phyloP scores from a whole-genome alignment of 225 moss, liverwort and hornwort genomes.

The Ulota crispa region DNA sequence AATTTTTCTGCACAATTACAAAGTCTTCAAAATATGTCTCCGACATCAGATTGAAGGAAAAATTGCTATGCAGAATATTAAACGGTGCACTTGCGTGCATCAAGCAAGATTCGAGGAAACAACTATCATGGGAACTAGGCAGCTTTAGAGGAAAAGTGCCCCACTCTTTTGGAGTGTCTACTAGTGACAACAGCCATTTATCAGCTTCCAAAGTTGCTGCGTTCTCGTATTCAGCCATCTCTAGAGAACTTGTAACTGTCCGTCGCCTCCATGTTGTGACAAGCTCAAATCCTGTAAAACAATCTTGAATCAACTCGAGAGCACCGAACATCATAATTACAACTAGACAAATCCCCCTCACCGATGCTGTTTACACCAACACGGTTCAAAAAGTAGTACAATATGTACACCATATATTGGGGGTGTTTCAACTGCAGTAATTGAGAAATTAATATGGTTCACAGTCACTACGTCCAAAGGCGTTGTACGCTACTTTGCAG shows the following conservation, averaged over 20 bases:
- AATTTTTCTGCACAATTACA: constrained; percentile 52
- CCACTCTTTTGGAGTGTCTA: constrained; percentile 64
- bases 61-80: not conserved
- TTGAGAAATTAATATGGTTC: not conserved
- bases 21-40: constrained; percentile 15
- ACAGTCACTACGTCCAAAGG: not conserved
- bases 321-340: constrained; percentile 10
- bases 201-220: constrained; percentile 82
- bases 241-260: constrained; percentile 62
- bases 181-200: constrained; percentile 75
- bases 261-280: constrained; percentile 71
- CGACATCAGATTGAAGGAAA: not conserved
- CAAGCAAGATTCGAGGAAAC: not conserved
- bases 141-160: constrained; percentile 22
- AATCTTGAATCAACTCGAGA: constrained; percentile 14
- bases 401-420: not conserved
- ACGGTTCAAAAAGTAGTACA: constrained; percentile 1
- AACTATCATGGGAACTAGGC: constrained; percentile 13
- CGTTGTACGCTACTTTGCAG: not conserved
- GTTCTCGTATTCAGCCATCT: constrained; percentile 96
- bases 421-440: not conserved
- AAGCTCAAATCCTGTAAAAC: constrained; percentile 83
- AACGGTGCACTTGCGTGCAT: not conserved
- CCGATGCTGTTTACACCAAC: not conserved
- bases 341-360: not conserved